Percentiles rank a stretch among this genome's conserved stretches.
These are phyloP conservation scores for Xylariaceae sp. DNA, from an alignment of 2,329 filamentous ascomycete genomes.

Conservation along the genomic window DNA sequence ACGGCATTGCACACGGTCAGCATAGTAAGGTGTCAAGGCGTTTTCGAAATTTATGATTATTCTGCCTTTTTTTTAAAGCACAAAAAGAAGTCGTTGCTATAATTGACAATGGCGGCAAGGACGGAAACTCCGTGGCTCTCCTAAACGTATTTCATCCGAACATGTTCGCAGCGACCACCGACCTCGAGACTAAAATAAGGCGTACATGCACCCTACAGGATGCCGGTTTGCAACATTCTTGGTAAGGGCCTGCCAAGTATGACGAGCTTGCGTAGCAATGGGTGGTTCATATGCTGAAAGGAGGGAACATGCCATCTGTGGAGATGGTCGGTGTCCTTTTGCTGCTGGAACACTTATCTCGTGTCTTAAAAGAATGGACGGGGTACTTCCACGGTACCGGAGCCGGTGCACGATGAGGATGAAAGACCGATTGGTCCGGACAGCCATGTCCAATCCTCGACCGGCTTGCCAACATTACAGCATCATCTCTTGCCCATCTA, in stretches of 20 bases:
- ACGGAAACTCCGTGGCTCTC: conserved; percentile 13
- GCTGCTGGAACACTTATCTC: neutral
- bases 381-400: conserved; percentile 6
- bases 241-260: conserved; percentile 4
- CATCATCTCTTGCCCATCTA: conserved; percentile 33
- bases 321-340: conserved; percentile 1
- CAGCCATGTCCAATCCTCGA: conserved; percentile 8
- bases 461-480: conserved; percentile 15
- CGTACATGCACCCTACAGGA: neutral
- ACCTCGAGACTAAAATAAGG: conserved; percentile 1
- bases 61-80: conserved; percentile 28
- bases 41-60: conserved; percentile 43
- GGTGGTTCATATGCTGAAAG: neutral
- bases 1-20: conserved; percentile 56
- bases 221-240: conserved; percentile 2
- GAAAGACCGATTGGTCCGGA: conserved; percentile 10
- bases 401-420: conserved; percentile 6
- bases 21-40: conserved; percentile 63
- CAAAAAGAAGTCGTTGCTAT: conserved; percentile 26
- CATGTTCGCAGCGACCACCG: conserved; percentile 11
- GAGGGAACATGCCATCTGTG: neutral
- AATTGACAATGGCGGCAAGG: conserved; percentile 26
- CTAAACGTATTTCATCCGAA: conserved; percentile 7
- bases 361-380: conserved; percentile 7
- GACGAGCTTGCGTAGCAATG: conserved; percentile 3